Base-by-base conservation (phyloP, 371 early-diverging fungal species). In the Syncephalastrum monosporum region DNA sequence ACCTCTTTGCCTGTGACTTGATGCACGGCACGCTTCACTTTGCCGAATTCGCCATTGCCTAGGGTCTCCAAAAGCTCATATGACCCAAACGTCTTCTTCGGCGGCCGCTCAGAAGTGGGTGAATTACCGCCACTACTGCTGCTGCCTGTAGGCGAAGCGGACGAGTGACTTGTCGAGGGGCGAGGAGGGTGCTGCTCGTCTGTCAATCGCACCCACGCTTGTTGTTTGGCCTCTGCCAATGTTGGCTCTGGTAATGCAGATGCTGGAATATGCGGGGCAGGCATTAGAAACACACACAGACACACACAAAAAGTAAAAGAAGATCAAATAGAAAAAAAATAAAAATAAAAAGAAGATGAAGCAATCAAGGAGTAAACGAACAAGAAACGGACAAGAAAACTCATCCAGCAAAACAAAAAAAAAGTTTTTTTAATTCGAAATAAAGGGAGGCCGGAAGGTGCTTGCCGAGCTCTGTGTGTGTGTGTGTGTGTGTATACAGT, bases 41-140 rank as follows among this genome's bases (percentile, higher is more conserved):
- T 94, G 57, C 94, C 94, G 71, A 95, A 96, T 74, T 95, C 96
- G 46, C 99, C 98, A 69, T 91, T 94, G 49, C 98, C 99, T 8
- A 98, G 81, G 16, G 92, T 91, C 70, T 94, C 94, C 29, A 92
- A 82, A 27, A 98, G 77, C 15, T 84, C 83, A 69, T 96, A 99
- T 47, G 94, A 88, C 6, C 96, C 96, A 68, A 95, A 83, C 70
- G 82, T 82, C 5, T 45, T 50, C 16, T 45, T 48, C 6, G 19
- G 19, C 13, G 12, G 38, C 38, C 8, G 38, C 38, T 33, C 38
- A 10, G 38, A 33, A 33, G 38, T 33, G 38, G 38, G 38, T 33
- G 38, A 33, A 33, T 33, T 2, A 0, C 12, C 38, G 38, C 38
- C 38, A 2, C 8, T 33, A 10, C 38, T 33, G 10, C 38, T 33